Percentiles rank a stretch among this genome's conserved stretches.
Evolutionary conservation across 139 green algal genomes (phyloP).

Genomic region (Pleodorina starrii): DNA sequence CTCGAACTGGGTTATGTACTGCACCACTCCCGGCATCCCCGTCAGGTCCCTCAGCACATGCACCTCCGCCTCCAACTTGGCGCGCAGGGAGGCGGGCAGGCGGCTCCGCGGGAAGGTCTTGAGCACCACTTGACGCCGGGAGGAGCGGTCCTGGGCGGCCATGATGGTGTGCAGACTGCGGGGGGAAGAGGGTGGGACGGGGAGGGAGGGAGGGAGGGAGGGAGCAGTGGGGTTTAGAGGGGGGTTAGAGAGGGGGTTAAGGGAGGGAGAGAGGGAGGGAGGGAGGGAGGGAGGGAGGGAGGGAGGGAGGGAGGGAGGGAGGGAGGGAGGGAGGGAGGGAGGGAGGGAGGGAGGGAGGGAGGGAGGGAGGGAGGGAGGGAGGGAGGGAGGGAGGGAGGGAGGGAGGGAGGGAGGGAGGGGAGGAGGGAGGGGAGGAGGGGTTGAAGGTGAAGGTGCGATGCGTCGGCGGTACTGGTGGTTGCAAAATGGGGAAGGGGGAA

Average conservation of each 20-base stretch:
- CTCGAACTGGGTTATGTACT: slow-evolving; percentile 45
- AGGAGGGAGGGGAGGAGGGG: neutral
- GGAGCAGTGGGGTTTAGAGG: too few relatives aligned
- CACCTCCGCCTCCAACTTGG: slow-evolving; percentile 44
- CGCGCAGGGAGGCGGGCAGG: neutral
- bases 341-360: neutral
- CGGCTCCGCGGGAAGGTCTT: slow-evolving; percentile 38
- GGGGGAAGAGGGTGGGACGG: neutral
- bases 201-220: neutral
- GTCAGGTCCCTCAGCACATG: neutral
- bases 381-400: neutral
- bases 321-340: neutral
- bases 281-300: neutral
- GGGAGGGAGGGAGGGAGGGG: neutral
- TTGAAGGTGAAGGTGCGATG: neutral
- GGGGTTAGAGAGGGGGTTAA: neutral
- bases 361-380: neutral
- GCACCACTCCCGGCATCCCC: slow-evolving; percentile 39
- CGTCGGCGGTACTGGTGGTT: slow-evolving; percentile 10
- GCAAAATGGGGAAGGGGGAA: too few relatives aligned
- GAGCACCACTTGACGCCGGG: slow-evolving; percentile 20
- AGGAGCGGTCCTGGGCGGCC: slow-evolving; percentile 31
- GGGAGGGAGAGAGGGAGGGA: neutral
- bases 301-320: neutral
- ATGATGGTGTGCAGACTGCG: slow-evolving; percentile 45